phyloP scores from a whole-genome alignment of 148 eudicot species.

The Persicaria maculosa region DNA sequence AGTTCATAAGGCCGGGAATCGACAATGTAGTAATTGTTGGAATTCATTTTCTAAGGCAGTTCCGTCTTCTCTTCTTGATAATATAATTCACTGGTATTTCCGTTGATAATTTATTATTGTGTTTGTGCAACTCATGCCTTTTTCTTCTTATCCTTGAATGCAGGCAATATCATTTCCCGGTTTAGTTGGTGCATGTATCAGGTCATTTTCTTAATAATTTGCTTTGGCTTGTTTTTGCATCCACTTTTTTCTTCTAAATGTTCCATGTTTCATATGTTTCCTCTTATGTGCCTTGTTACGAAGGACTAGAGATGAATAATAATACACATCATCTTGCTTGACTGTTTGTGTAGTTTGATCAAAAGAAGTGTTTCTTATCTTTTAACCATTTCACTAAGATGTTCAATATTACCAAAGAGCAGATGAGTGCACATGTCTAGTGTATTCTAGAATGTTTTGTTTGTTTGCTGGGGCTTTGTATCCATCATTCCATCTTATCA shows the following conservation, averaged over 20 bases:
- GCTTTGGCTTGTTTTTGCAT: background rate
- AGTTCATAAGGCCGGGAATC: no score
- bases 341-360: background rate
- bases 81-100: constrained; percentile 5
- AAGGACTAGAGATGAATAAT: background rate
- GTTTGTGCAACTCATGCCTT: background rate
- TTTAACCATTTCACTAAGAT: background rate
- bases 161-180: constrained; percentile 50
- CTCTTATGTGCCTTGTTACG: background rate
- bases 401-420: background rate
- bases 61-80: constrained; percentile 48
- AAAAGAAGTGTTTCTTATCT: no score
- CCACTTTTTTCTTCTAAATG: background rate
- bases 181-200: constrained; percentile 36
- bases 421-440: background rate
- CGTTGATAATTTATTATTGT: background rate
- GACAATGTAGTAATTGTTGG: constrained; percentile 71
- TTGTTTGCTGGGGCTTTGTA: no score
- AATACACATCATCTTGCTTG: background rate
- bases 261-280: background rate
- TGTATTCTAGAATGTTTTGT: no score
- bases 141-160: constrained; percentile 20
- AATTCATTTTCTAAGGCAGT: constrained; percentile 55
- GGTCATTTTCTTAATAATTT: constrained; percentile 27
- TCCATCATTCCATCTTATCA: no score